These are phyloP conservation scores for Triangularia setosa DNA, from an alignment of 2,329 filamentous ascomycete species.

Conservation along the genomic window DNA sequence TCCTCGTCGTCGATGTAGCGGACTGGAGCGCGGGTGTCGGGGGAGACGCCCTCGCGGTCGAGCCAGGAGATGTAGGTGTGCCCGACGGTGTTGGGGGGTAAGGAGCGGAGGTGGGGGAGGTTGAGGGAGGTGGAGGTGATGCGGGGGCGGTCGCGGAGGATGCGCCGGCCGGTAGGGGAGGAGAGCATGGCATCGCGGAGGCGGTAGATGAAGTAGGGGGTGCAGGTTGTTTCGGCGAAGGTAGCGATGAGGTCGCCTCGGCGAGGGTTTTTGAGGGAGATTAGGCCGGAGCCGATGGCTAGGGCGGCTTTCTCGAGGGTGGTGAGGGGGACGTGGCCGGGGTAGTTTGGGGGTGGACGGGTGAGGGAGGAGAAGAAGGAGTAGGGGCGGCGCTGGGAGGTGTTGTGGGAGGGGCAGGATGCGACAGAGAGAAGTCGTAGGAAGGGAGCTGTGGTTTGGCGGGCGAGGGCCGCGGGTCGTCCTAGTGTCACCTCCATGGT, in stretches of 20 bases:
- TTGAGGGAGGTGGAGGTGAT: constrained; percentile 72
- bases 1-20: constrained; percentile 93
- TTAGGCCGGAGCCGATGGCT: constrained; percentile 59
- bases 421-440: neutral
- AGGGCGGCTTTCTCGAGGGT: constrained; percentile 70
- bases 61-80: constrained; percentile 83
- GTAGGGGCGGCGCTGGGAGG: constrained; percentile 46
- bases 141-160: constrained; percentile 83
- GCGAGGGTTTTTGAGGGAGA: constrained; percentile 68
- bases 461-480: constrained; percentile 20
- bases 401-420: neutral
- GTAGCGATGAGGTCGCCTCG: constrained; percentile 88
- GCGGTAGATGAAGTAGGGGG: constrained; percentile 90
- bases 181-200: constrained; percentile 90
- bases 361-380: constrained; percentile 77
- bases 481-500: constrained; percentile 26
- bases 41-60: constrained; percentile 88
- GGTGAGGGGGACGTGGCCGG: constrained; percentile 87
- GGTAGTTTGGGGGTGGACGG: constrained; percentile 82
- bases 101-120: constrained; percentile 64
- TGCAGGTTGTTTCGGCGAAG: constrained; percentile 89
- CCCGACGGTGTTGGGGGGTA: constrained; percentile 73
- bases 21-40: constrained; percentile 78
- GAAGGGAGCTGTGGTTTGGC: constrained; percentile 12
- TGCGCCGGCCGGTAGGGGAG: constrained; percentile 77